Evolutionary conservation across 352 stramenopile species (phyloP).

Genomic region (Globisporangium lucens): DNA sequence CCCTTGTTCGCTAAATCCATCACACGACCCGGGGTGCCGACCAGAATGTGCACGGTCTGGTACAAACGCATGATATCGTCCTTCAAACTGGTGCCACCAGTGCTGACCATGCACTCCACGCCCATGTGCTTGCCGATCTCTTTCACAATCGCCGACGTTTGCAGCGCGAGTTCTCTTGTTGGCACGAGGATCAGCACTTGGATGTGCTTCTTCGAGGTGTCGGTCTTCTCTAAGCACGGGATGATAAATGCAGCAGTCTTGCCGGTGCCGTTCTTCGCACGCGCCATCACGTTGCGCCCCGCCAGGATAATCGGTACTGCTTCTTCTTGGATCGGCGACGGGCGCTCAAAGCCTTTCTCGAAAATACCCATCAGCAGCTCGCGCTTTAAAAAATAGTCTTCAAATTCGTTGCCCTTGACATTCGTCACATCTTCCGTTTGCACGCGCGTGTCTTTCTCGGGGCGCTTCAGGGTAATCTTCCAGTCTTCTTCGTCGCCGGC

Average conservation of each 20-base stretch:
- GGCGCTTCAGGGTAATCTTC: constrained; percentile 77
- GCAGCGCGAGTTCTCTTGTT: constrained; percentile 97
- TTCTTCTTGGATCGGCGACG: constrained; percentile 98
- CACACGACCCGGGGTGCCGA: constrained; percentile 98
- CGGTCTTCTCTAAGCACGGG: constrained; percentile 98
- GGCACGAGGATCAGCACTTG: constrained; percentile 99
- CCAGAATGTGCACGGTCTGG: constrained; percentile 98
- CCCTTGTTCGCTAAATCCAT: constrained; percentile 98
- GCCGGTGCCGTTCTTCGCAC: constrained; percentile 99
- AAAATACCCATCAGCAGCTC: constrained; percentile 99
- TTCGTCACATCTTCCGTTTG: constrained; percentile 97
- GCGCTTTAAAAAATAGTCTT: constrained; percentile 99
- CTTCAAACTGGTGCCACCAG: constrained; percentile 97
- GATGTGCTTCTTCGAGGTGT: constrained; percentile 95
- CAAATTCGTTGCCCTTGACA: constrained; percentile 99
- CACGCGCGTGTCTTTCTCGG: constrained; percentile 85
- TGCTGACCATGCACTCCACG: constrained; percentile 98
- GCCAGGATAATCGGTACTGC: constrained; percentile 98
- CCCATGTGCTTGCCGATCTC: constrained; percentile 98
- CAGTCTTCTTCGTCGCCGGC: constrained; percentile 53
- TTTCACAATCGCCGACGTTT: constrained; percentile 98
- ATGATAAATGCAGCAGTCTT: constrained; percentile 99
- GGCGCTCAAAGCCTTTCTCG: constrained; percentile 99
- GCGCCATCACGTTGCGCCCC: constrained; percentile 96
- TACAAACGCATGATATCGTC: constrained; percentile 99